Percentiles rank a stretch among this genome's conserved stretches.
Evolutionary conservation across 371 early-diverging fungal genomes (phyloP).

Genomic region (Mucor racemosus): DNA sequence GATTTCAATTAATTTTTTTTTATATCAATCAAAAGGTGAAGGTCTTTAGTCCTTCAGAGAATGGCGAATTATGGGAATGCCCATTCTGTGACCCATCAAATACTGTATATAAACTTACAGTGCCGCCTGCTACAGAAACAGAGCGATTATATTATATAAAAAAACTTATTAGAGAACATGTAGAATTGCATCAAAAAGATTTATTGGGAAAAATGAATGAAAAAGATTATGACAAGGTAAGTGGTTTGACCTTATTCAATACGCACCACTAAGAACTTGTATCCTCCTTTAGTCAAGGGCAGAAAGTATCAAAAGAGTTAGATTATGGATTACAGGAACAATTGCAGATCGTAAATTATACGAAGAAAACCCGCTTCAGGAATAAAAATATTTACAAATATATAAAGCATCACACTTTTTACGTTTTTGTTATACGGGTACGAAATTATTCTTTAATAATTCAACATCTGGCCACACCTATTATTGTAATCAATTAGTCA

Average conservation of each 20-base stretch:
- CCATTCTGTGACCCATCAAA: constrained; percentile 22
- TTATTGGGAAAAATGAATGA: constrained; percentile 3
- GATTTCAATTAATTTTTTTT: neutral
- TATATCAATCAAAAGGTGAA: constrained; percentile 6
- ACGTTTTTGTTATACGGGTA: constrained; percentile 13
- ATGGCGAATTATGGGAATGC: constrained; percentile 21
- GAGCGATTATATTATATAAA: neutral
- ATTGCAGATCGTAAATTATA: constrained; percentile 26
- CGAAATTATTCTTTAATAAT: constrained; percentile 30
- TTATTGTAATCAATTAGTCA: neutral
- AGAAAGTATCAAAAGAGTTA: constrained; percentile 22
- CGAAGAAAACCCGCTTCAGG: constrained; percentile 6
- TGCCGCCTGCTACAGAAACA: constrained; percentile 12
- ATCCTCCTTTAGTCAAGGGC: neutral
- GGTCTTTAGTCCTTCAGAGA: constrained; percentile 4
- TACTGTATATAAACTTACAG: constrained; percentile 9
- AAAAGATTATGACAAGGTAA: neutral
- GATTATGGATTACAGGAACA: constrained; percentile 30
- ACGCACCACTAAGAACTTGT: neutral
- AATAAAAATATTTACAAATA: neutral
- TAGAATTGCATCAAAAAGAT: constrained; percentile 22
- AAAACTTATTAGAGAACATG: constrained; percentile 14
- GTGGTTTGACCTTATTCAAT: neutral
- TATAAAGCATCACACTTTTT: neutral
- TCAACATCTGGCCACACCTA: constrained; percentile 47